Percentiles rank a stretch among this genome's conserved stretches.
Conservation (phyloP, 1,284 basidiomycete species). For the Sparassis latifolia region DNA sequence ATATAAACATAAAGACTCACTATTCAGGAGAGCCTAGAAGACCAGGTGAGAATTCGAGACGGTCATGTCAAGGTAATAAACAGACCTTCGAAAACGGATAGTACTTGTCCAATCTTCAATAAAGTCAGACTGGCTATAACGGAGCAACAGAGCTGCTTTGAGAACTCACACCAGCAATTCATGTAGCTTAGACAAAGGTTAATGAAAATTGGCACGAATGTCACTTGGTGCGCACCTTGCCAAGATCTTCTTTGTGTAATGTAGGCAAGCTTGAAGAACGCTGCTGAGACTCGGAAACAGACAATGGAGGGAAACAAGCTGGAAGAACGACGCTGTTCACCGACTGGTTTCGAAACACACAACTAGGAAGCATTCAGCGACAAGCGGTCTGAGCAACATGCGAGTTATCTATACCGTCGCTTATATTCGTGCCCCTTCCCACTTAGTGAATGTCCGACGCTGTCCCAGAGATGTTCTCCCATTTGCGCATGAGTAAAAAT, state of each 20-base stretch:
- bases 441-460: conserved; percentile 43
- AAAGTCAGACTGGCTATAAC: background rate
- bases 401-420: conserved; percentile 7
- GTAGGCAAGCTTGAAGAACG: conserved; percentile 14
- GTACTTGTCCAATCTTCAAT: conserved; percentile 56
- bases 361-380: conserved; percentile 11
- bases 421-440: conserved; percentile 50
- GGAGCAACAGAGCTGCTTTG: background rate
- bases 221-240: conserved; percentile 29
- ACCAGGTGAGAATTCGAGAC: background rate
- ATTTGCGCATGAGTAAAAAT: conserved; percentile 58
- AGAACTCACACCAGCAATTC: conserved; percentile 43
- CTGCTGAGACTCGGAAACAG: conserved; percentile 5
- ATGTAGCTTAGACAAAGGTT: conserved; percentile 2
- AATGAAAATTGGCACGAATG: conserved; percentile 6
- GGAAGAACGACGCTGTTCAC: conserved; percentile 36
- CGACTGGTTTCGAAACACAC: conserved; percentile 38
- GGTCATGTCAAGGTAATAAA: background rate
- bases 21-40: conserved; percentile 45
- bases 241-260: conserved; percentile 34
- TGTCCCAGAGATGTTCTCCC: conserved; percentile 49
- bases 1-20: conserved; percentile 22
- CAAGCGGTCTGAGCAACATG: background rate
- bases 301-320: conserved; percentile 21
- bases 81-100: conserved; percentile 52